phyloP scores from a whole-genome alignment of 2,329 filamentous ascomycete genomes.

The Phaeosphaeria sp. region DNA sequence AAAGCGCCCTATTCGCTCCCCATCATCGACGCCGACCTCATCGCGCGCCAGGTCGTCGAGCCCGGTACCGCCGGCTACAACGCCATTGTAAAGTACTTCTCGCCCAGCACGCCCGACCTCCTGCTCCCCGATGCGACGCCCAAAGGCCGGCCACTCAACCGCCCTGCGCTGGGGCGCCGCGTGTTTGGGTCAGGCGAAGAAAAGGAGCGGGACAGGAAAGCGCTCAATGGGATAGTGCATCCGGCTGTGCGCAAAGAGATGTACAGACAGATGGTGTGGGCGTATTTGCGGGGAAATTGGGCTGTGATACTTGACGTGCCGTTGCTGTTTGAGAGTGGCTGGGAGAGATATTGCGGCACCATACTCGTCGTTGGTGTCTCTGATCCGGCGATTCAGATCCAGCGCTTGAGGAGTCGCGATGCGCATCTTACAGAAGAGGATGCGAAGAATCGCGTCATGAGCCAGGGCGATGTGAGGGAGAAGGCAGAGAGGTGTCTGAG shows the following conservation, averaged over 20 bases:
- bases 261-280: conserved; percentile 73
- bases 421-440: conserved; percentile 81
- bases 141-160: conserved; percentile 78
- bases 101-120: conserved; percentile 82
- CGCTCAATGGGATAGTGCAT: conserved; percentile 90
- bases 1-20: conserved; percentile 83
- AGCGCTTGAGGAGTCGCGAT: conserved; percentile 76
- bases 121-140: conserved; percentile 67
- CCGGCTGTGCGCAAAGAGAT: conserved; percentile 86
- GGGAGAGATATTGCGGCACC: conserved; percentile 84
- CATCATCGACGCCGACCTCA: conserved; percentile 90
- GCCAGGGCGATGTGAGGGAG: conserved; percentile 83
- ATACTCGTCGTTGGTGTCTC: conserved; percentile 86
- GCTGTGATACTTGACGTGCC: conserved; percentile 93
- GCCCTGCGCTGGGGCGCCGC: conserved; percentile 80
- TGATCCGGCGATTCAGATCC: conserved; percentile 83
- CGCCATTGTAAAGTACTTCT: conserved; percentile 82
- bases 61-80: conserved; percentile 85
- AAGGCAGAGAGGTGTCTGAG: conserved; percentile 80
- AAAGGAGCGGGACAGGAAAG: conserved; percentile 71
- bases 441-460: conserved; percentile 82
- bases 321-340: conserved; percentile 84
- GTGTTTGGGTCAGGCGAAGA: conserved; percentile 85
- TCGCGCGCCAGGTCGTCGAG: conserved; percentile 92
- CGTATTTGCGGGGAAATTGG: conserved; percentile 80